A percentile compares a stretch with the other conserved stretches of the same genome.
Conservation (phyloP, 352 stramenopile genomes). For the Globisporangium canariense region DNA sequence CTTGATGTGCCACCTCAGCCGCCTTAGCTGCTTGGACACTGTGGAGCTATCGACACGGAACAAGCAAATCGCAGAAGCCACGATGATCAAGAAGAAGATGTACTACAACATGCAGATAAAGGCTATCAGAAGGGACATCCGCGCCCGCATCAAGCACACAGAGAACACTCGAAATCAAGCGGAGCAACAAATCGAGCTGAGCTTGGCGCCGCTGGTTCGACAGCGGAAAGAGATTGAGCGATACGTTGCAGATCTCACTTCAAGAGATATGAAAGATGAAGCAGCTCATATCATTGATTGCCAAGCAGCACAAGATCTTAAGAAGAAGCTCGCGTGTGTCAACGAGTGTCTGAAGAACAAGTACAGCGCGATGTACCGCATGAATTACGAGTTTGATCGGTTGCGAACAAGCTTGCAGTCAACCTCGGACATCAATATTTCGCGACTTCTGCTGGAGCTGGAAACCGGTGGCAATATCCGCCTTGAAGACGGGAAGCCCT, state of each 20-base stretch:
- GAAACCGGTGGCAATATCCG: conserved; percentile 91
- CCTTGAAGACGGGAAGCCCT: conserved; percentile 80
- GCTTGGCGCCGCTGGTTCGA: conserved; percentile 34
- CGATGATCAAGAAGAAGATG: conserved; percentile 94
- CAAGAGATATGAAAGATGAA: conserved; percentile 3
- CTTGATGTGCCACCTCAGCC: conserved; percentile 82
- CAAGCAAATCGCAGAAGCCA: conserved; percentile 87
- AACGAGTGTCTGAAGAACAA: conserved; percentile 37
- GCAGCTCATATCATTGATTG: neutral
- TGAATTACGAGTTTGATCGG: conserved; percentile 63
- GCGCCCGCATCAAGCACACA: conserved; percentile 46
- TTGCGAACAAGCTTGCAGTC: conserved; percentile 41
- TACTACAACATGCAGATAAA: conserved; percentile 95
- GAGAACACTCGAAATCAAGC: conserved; percentile 40
- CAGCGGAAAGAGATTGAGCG: conserved; percentile 74
- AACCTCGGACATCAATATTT: conserved; percentile 71
- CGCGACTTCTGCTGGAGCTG: conserved; percentile 83
- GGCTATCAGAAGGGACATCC: conserved; percentile 80
- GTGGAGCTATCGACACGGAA: conserved; percentile 69
- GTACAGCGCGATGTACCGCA: conserved; percentile 36
- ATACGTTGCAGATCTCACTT: conserved; percentile 22
- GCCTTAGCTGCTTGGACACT: conserved; percentile 67
- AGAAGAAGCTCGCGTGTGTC: conserved; percentile 44
- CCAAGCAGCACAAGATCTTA: conserved; percentile 17
- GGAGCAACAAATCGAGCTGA: conserved; percentile 49